A percentile compares a stretch with the other conserved stretches of the same genome.
Conservation (phyloP, 345 rosid genomes). For the Iberis pinnata region DNA sequence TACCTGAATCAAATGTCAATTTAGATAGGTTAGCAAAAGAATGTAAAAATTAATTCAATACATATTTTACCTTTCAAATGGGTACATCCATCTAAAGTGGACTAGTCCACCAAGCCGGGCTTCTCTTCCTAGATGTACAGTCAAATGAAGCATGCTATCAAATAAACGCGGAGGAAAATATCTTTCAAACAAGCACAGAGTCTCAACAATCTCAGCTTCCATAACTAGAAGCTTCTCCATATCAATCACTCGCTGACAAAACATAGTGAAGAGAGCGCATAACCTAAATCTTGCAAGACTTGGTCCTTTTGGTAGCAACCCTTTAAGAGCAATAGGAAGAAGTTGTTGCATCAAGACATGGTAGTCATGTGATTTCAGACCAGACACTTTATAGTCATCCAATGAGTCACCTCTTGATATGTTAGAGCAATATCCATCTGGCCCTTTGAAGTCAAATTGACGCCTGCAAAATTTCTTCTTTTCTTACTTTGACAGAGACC, state of each 20-base stretch:
- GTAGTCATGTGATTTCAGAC: background rate
- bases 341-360: background rate
- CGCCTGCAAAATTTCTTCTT: too few relatives aligned
- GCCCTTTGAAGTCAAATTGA: background rate
- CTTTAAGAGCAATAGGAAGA: background rate
- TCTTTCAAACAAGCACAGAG: background rate
- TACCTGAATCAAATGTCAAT: background rate
- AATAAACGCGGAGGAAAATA: background rate
- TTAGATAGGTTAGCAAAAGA: too few relatives aligned
- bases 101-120: background rate
- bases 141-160: background rate
- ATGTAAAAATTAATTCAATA: too few relatives aligned
- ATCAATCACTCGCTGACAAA: slow-evolving; percentile 1
- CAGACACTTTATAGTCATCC: background rate
- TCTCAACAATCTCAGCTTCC: background rate
- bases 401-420: background rate
- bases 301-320: background rate
- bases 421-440: background rate
- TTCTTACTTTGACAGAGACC: too few relatives aligned
- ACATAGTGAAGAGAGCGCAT: background rate
- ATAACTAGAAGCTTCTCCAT: background rate
- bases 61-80: background rate
- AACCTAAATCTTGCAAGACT: background rate
- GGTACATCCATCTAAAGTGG: background rate
- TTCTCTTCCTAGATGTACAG: background rate